Evolutionary conservation across 169 alveolate species (phyloP).

Genomic region (Pseudocohnilembus persalinus): DNA sequence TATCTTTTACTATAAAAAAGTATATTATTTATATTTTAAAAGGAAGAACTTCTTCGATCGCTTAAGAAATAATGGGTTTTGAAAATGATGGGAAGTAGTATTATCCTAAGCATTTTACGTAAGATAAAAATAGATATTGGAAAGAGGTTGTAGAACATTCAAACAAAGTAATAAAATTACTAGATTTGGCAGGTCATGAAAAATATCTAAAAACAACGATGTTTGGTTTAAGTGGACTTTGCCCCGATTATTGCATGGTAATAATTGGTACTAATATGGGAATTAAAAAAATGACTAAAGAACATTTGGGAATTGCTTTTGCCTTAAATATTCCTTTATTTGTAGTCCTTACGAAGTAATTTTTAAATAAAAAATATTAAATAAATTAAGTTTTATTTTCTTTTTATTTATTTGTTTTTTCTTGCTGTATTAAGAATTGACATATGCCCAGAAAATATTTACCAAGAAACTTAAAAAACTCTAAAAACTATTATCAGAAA

Average conservation of each 20-base stretch:
- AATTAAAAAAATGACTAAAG: conserved; percentile 88
- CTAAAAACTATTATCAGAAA: conserved; percentile 52
- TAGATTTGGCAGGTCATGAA: conserved; percentile 91
- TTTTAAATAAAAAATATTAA: no score
- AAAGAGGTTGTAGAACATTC: conserved; percentile 63
- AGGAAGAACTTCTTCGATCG: conserved; percentile 78
- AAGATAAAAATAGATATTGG: conserved; percentile 77
- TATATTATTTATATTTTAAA: no score
- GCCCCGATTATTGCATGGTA: conserved; percentile 88
- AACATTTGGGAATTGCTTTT: conserved; percentile 85
- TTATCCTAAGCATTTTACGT: conserved; percentile 55
- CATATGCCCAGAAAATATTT: conserved; percentile 83
- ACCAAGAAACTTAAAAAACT: conserved; percentile 55
- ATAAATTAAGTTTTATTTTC: no score
- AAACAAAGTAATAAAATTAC: conserved; percentile 65
- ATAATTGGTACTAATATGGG: conserved; percentile 91
- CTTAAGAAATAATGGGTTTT: conserved; percentile 88
- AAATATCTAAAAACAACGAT: conserved; percentile 89
- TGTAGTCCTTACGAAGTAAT: conserved; percentile 80
- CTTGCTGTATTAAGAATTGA: conserved; percentile 61
- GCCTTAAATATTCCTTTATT: conserved; percentile 85
- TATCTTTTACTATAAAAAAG: no score
- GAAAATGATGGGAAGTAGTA: conserved; percentile 49
- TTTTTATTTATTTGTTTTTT: no score
- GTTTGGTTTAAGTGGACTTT: conserved; percentile 81